Evolutionary conservation across 202 grass and related monocot genomes (phyloP).

Genomic region (Saccharum hybrid): DNA sequence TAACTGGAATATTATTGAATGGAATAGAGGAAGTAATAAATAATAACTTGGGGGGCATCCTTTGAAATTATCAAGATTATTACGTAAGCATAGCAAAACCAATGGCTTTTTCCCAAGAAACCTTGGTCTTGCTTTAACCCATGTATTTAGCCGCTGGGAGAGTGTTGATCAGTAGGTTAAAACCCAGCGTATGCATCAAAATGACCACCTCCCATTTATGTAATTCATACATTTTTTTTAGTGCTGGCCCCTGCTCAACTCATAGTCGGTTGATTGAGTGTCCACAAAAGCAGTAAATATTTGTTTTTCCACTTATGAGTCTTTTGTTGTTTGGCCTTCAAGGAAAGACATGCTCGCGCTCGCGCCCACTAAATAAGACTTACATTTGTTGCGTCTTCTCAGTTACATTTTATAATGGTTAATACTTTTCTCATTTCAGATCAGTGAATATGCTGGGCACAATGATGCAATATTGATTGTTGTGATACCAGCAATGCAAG

Average conservation of each 20-base stretch:
- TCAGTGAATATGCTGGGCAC: slow-evolving; percentile 83
- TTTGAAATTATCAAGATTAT: neutral
- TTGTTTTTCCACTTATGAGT: slow-evolving; percentile 15
- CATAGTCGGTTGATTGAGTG: neutral
- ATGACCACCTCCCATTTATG: neutral
- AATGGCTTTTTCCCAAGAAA: neutral
- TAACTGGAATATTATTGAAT: slow-evolving; percentile 17
- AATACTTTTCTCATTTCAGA: slow-evolving; percentile 63
- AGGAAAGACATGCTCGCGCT: neutral
- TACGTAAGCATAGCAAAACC: neutral
- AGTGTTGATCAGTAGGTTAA: neutral
- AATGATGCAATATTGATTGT: slow-evolving; percentile 97
- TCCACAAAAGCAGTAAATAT: neutral
- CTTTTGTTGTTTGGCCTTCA: neutral
- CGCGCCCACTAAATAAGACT: neutral
- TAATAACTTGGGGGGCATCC: neutral
- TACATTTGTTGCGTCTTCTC: neutral
- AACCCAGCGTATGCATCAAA: neutral
- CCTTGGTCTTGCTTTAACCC: neutral
- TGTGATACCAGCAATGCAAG: slow-evolving; percentile 90
- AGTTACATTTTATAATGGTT: slow-evolving; percentile 26
- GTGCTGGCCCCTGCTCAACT: neutral
- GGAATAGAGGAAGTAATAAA: neutral
- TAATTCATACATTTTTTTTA: neutral
- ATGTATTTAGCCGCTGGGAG: neutral